Evolutionary conservation across 163 green algal species (phyloP).

Genomic region (Scenedesmus sp.): DNA sequence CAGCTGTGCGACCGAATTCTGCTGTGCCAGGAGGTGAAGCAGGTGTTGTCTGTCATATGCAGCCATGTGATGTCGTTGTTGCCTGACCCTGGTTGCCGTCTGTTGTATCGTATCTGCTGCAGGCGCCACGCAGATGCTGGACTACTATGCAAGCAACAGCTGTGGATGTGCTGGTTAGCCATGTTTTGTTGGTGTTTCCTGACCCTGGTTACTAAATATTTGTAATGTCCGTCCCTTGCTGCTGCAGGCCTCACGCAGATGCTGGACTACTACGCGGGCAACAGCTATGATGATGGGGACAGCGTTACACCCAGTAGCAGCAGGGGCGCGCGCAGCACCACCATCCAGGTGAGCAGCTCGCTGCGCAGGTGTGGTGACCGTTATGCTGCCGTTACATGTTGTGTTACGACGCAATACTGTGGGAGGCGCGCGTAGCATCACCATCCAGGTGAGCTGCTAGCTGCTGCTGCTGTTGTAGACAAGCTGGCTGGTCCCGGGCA

Average conservation of each 20-base stretch:
- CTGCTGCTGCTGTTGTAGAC: too few relatives aligned
- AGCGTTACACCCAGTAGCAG: neutral
- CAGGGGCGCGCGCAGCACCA: constrained; percentile 16
- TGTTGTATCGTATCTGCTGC: neutral
- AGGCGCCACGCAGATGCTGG: constrained; percentile 62
- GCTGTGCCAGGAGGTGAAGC: neutral
- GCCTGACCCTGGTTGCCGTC: too few relatives aligned
- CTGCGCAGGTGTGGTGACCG: neutral
- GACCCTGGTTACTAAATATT: constrained; percentile 63
- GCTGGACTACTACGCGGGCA: constrained; percentile 68
- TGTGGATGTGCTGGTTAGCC: neutral
- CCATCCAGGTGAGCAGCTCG: neutral
- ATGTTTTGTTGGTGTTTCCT: constrained; percentile 21
- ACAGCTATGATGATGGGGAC: constrained; percentile 42
- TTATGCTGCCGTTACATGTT: too few relatives aligned
- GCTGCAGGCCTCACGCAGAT: constrained; percentile 59
- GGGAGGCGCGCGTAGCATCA: too few relatives aligned
- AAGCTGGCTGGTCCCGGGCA: too few relatives aligned
- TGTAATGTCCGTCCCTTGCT: neutral
- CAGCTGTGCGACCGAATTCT: too few relatives aligned
- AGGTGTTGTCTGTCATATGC: neutral
- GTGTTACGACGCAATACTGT: too few relatives aligned
- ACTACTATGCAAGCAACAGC: constrained; percentile 63
- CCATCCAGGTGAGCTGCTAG: too few relatives aligned
- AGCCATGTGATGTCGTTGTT: neutral